phyloP scores from a whole-genome alignment of 495 filamentous ascomycete species.

The Penicillium macrosclerotiorum region DNA sequence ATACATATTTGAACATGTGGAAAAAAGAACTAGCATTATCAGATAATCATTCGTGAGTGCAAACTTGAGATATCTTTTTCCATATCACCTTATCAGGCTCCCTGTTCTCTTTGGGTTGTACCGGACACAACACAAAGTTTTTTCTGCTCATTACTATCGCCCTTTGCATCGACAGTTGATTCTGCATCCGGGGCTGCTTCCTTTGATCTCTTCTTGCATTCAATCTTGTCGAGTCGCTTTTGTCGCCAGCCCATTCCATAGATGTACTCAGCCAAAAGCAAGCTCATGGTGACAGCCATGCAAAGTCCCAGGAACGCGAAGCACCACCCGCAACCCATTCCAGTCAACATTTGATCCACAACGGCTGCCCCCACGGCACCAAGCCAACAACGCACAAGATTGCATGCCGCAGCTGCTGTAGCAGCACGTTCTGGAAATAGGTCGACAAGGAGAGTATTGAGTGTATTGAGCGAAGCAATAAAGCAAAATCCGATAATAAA shows the following conservation, averaged over 20 bases:
- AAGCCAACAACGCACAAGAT: slow-evolving; percentile 61
- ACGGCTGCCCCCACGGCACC: slow-evolving; percentile 60
- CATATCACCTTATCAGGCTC: too few species aligned
- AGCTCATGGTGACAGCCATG: slow-evolving; percentile 34
- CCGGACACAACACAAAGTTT: too few species aligned
- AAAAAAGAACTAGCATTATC: too few species aligned
- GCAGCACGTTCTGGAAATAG: slow-evolving; percentile 55
- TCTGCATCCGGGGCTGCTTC: slow-evolving; percentile 1
- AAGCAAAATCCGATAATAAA: slow-evolving; percentile 55
- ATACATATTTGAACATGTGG: too few species aligned
- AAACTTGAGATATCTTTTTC: too few species aligned
- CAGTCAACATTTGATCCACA: slow-evolving; percentile 58
- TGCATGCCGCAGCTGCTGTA: slow-evolving; percentile 64
- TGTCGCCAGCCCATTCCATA: slow-evolving; percentile 44
- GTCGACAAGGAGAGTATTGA: slow-evolving; percentile 54
- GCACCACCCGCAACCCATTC: slow-evolving; percentile 61
- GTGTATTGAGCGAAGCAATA: slow-evolving; percentile 47
- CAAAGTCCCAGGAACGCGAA: slow-evolving; percentile 47
- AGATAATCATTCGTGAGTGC: too few species aligned
- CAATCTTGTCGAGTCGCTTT: slow-evolving; percentile 19
- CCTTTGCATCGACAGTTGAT: background rate
- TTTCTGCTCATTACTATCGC: background rate
- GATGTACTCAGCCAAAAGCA: slow-evolving; percentile 29
- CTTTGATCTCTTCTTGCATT: slow-evolving; percentile 13
- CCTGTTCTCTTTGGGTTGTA: too few species aligned